Evolutionary conservation across 306 rosid species (phyloP).

Genomic region (Malus orientalis): DNA sequence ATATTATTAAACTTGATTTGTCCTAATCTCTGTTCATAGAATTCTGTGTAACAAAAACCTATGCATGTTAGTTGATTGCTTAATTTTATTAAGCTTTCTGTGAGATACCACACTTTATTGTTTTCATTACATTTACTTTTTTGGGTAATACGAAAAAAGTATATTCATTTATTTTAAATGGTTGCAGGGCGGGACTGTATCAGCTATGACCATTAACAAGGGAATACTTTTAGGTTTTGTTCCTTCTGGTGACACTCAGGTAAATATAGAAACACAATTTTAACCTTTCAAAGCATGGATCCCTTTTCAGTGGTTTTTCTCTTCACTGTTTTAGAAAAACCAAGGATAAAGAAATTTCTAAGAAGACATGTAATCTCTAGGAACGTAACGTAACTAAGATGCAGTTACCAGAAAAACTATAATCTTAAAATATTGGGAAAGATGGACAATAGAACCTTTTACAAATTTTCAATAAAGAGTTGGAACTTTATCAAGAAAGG

Average conservation of each 20-base stretch:
- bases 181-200: slow-evolving; percentile 79
- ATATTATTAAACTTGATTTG: background rate
- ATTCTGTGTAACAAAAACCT: background rate
- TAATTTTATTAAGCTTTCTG: background rate
- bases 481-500: too few relatives aligned
- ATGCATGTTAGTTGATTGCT: background rate
- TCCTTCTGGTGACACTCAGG: slow-evolving; percentile 65
- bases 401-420: too few relatives aligned
- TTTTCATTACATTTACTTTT: background rate
- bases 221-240: slow-evolving; percentile 87
- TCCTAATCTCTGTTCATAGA: background rate
- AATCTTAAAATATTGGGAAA: too few relatives aligned
- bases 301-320: background rate
- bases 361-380: background rate
- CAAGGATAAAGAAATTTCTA: background rate
- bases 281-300: background rate
- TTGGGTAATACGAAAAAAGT: background rate
- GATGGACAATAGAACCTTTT: too few relatives aligned
- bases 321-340: background rate
- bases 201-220: slow-evolving; percentile 75
- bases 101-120: background rate
- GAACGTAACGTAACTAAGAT: background rate
- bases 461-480: too few relatives aligned
- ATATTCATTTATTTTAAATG: background rate
- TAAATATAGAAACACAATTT: slow-evolving; percentile 13